Base-by-base conservation (phyloP, 176 grass and related monocot species). In the bread wheat (Triticum aestivum) region DNA sequence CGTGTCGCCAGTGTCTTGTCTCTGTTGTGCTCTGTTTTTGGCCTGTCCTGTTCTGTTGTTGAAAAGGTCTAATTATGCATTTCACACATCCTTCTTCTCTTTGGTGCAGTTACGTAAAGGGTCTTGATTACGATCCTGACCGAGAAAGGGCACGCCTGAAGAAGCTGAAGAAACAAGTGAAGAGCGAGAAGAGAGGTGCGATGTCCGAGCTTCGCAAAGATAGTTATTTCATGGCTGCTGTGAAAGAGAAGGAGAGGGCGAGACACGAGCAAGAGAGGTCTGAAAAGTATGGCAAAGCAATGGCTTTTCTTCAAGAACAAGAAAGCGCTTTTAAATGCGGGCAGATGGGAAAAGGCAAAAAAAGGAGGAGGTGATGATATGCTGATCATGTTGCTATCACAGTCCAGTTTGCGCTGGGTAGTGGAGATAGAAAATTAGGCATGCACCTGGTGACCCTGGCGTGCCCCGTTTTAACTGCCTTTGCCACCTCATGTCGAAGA, bases 111-210 rank as follows among this genome's bases (percentile, higher is more conserved):
- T 98, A 94, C 69, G 86, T 98, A 37, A 98, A 94, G 67, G 93
- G 92, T 54, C 82, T 95, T 82, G 92, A 98, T 89, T 98, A 98
- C 77, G 97, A 98, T 89, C 97, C 94, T 62, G 97, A 98, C 61
- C 88, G 97, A 65, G 92, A 98, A 87, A 96, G 93, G 81, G 94
- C 88, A 47, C 44, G 11, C 44, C 44, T 47, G 44, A 98, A 98
- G 85, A 94, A 93, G 66, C 12, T 98, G 84, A 92, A 77, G 75
- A 98, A 88, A 77, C 88, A 76, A 65, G 33, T 92, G 21, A 98
- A 94, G 84, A 96, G 92, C 69, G 96, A 98, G 84, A 89, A 87
- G 74, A 92, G 89, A 65, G 96, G 93, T 7, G 91, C 96, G 11
- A 77, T 82, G 5, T 90, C 92, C 11, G 96, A 98, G 78, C 83